Percentiles rank a stretch among this genome's conserved stretches.
Evolutionary conservation across 768 basidiomycete genomes (phyloP).

Genomic region (Leccinum rimulosum): DNA sequence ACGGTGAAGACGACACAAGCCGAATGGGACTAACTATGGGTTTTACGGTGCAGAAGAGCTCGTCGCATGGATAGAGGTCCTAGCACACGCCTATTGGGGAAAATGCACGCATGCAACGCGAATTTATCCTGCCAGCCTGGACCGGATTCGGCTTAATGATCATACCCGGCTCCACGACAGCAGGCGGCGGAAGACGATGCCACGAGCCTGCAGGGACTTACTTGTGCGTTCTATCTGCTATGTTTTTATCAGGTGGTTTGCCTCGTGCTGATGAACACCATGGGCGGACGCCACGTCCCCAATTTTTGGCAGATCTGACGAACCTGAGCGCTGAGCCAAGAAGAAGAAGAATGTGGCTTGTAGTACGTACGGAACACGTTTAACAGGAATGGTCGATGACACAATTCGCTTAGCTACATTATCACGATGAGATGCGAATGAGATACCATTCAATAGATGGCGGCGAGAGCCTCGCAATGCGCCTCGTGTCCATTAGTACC

Average conservation of each 20-base stretch:
- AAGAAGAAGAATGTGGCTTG: too few species aligned
- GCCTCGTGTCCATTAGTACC: too few species aligned
- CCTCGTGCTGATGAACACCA: not conserved
- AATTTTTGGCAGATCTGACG: not conserved
- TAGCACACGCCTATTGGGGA: not conserved
- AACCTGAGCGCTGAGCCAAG: not conserved
- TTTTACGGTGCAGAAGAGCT: not conserved
- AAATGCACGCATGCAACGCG: not conserved
- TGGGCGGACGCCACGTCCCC: not conserved
- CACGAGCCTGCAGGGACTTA: not conserved
- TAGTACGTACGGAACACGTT: too few species aligned
- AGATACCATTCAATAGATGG: not conserved
- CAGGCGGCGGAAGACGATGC: not conserved
- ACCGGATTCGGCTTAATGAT: not conserved
- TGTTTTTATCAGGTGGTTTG: not conserved
- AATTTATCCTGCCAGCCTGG: not conserved
- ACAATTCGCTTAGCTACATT: not conserved
- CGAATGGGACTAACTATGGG: not conserved
- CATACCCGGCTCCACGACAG: not conserved
- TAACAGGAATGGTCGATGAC: not conserved
- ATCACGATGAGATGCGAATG: not conserved
- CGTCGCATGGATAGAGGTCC: not conserved
- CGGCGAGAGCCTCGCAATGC: too few species aligned
- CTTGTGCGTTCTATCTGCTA: not conserved
- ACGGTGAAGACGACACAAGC: not conserved